Conservation (phyloP, 1,139 yeast genomes). For the Geotrichum reessii region DNA sequence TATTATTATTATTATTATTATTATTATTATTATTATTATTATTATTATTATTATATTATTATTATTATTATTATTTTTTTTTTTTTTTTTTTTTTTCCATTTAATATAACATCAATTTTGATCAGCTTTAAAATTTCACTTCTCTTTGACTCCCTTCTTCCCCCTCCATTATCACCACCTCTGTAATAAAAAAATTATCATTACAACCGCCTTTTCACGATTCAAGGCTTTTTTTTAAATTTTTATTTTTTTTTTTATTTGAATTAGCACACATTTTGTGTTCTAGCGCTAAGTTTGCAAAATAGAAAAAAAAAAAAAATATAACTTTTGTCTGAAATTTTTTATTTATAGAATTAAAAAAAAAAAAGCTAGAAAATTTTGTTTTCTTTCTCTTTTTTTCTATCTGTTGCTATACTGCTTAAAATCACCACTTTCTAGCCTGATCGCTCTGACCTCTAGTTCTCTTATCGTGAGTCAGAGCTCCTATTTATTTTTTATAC, state of each 20-base stretch:
- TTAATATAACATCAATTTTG: neutral
- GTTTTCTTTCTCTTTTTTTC: neutral
- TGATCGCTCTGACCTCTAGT: neutral
- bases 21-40: too few relatives aligned
- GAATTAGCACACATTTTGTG: neutral
- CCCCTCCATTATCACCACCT: neutral
- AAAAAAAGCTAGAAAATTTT: neutral
- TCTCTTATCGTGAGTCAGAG: too few relatives aligned
- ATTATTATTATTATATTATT: too few relatives aligned
- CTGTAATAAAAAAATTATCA: too few relatives aligned
- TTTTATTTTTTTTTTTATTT: too few relatives aligned
- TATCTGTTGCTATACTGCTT: neutral
- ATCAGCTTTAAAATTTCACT: neutral
- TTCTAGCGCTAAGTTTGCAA: neutral
- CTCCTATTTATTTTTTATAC: neutral
- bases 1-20: too few relatives aligned
- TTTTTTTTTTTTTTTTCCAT: too few relatives aligned
- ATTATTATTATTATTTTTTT: too few relatives aligned
- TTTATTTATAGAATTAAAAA: neutral
- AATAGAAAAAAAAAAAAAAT: too few relatives aligned
- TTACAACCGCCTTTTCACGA: too few relatives aligned
- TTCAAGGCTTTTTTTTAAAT: neutral
- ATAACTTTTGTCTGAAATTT: neutral
- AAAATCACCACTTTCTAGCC: neutral
- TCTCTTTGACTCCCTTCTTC: neutral